phyloP scores from a whole-genome alignment of 495 filamentous ascomycete species.

The Penicillium waksmanii region DNA sequence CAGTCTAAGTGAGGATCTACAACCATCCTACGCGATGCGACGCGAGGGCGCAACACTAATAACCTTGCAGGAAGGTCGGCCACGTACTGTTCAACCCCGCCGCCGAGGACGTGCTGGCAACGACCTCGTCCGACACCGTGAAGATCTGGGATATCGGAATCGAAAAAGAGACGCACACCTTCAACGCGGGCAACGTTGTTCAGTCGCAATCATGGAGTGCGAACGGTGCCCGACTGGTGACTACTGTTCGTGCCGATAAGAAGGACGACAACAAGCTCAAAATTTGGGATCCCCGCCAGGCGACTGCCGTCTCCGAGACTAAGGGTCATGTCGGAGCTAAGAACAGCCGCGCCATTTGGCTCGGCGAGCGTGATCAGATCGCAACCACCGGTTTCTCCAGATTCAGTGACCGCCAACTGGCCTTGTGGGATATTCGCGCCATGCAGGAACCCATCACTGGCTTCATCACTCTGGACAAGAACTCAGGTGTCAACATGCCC shows the following conservation, averaged over 20 bases:
- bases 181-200: conserved; percentile 88
- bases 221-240: conserved; percentile 85
- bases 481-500: conserved; percentile 97
- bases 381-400: conserved; percentile 96
- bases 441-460: conserved; percentile 82
- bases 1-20: conserved; percentile 49
- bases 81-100: conserved; percentile 98
- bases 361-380: conserved; percentile 93
- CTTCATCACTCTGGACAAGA: conserved; percentile 85
- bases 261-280: conserved; percentile 87
- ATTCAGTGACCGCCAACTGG: conserved; percentile 97
- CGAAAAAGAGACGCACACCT: conserved; percentile 68
- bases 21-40: neutral
- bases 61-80: conserved; percentile 75
- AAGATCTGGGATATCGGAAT: conserved; percentile 94
- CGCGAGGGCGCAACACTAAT: conserved; percentile 16
- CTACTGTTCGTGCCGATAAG: conserved; percentile 68
- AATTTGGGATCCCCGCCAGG: conserved; percentile 94
- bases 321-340: conserved; percentile 90
- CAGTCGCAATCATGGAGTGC: conserved; percentile 96
- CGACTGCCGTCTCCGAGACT: conserved; percentile 82
- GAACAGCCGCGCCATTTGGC: conserved; percentile 94
- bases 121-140: conserved; percentile 92
- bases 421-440: conserved; percentile 88
- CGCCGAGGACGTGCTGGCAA: conserved; percentile 93